A percentile compares a stretch with the other conserved stretches of the same genome.
phyloP scores from a whole-genome alignment of 2,329 filamentous ascomycete genomes.

The Cordyceps pruinosa region DNA sequence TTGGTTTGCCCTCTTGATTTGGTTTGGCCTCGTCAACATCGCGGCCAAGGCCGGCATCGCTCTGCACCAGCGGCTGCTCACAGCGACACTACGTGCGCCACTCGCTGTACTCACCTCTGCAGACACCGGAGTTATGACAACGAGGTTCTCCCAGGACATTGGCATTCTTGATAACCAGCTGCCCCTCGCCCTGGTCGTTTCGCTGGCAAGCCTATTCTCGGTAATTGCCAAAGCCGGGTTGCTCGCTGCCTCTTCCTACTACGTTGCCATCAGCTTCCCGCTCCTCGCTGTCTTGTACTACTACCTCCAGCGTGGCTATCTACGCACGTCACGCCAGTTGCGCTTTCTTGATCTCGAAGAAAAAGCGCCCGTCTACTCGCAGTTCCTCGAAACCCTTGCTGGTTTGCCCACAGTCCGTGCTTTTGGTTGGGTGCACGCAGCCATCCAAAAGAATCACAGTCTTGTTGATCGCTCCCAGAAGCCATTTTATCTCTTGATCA shows the following conservation, averaged over 20 bases:
- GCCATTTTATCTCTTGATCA: constrained; percentile 50
- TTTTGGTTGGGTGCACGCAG: constrained; percentile 39
- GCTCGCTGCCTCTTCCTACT: constrained; percentile 20
- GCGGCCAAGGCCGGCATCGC: constrained; percentile 22
- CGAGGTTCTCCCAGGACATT: constrained; percentile 39
- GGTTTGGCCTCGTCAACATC: constrained; percentile 24
- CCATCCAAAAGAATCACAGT: constrained; percentile 36
- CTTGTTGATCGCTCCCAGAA: constrained; percentile 48
- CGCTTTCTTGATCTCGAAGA: constrained; percentile 36
- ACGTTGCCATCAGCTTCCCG: constrained; percentile 36
- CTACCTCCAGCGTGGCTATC: constrained; percentile 35
- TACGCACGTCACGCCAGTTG: constrained; percentile 36
- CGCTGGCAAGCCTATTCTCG: constrained; percentile 29
- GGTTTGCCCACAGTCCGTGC: constrained; percentile 46
- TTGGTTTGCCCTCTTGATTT: constrained; percentile 19
- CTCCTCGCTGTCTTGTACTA: constrained; percentile 35
- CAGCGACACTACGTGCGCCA: constrained; percentile 27
- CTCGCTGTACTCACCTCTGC: constrained; percentile 26
- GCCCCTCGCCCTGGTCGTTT: constrained; percentile 27
- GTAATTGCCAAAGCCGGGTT: constrained; percentile 21
- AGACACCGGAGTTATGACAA: constrained; percentile 34
- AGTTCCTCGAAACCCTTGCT: constrained; percentile 39
- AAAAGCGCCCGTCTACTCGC: constrained; percentile 33
- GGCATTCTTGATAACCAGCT: constrained; percentile 37
- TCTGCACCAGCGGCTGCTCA: constrained; percentile 20